Conservation (phyloP, 2,329 filamentous ascomycete species). For the Lecanicillium sp. region DNA sequence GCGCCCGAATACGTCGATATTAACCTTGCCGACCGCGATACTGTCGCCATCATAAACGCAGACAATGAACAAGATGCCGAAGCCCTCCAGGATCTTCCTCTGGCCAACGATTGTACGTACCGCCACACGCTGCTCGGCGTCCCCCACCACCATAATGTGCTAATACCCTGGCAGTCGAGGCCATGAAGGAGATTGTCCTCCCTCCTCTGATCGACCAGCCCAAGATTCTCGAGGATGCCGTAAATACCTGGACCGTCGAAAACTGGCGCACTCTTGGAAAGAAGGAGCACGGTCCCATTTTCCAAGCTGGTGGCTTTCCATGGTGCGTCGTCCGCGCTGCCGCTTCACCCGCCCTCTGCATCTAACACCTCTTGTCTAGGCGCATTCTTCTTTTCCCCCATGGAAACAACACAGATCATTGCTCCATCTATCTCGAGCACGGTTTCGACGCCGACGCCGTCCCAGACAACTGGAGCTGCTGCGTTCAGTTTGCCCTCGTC, state of each 20-base stretch:
- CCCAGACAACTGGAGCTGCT: constrained; percentile 92
- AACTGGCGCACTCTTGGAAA: constrained; percentile 71
- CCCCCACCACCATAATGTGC: constrained; percentile 12
- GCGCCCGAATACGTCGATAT: constrained; percentile 49
- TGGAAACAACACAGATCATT: constrained; percentile 89
- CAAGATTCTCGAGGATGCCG: constrained; percentile 67
- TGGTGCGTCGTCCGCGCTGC: constrained; percentile 52
- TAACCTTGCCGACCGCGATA: constrained; percentile 44
- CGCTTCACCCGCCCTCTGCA: neutral
- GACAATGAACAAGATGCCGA: constrained; percentile 45
- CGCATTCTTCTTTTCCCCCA: constrained; percentile 92
- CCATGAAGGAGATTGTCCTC: constrained; percentile 77
- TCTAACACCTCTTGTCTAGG: constrained; percentile 43
- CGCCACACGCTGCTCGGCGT: constrained; percentile 1
- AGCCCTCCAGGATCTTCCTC: constrained; percentile 39
- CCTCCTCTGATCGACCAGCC: constrained; percentile 68
- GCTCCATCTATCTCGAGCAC: constrained; percentile 94
- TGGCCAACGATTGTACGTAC: constrained; percentile 49
- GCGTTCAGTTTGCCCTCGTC: constrained; percentile 90
- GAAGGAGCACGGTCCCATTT: constrained; percentile 82
- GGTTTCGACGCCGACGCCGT: constrained; percentile 71
- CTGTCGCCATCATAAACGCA: constrained; percentile 49
- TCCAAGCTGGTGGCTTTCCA: constrained; percentile 78
- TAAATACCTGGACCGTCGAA: constrained; percentile 82
- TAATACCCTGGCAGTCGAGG: constrained; percentile 54